Base-by-base conservation (phyloP, 176 grass and related monocot genomes). In the Juncus effusus region DNA sequence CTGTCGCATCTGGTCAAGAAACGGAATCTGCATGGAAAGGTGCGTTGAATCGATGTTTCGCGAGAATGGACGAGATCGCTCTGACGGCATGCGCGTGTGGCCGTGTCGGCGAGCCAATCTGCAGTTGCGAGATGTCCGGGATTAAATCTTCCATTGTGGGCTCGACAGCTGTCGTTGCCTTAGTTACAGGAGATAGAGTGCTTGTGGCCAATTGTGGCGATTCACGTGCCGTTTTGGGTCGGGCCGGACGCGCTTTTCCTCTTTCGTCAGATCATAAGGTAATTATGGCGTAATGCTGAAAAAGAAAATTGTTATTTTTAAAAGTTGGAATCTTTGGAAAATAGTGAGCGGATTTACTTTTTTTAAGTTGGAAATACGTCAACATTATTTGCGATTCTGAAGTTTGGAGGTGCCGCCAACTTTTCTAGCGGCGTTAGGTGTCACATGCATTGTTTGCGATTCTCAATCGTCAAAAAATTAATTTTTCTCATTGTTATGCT, bases 201-300 rank as follows among this genome's bases (percentile, higher is more conserved):
- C 13, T 96, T 36, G 74, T 96, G 1, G 84, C 87, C 76, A 96
- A 96, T 87, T 88, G 84, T 73, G 91, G 91, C 28, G 91, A 96
- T 75, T 96, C 91, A 0, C 78, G 91, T 38, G 91, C 87, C 14
- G 84, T 96, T 8, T 82, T 96, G 55, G 82, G 81, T 56, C 93
- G 85, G 1, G 79, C 53, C 0, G 64, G 63, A 36, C 42, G 1
- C 3, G 93, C 63, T 41, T 2, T 86, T 35, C 77, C 85, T 55
- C 88, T 97, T 74, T 92, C 94, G 65, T 3, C 3, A 13, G 94
- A 97, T 74, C 94, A 97, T 62, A 97, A 97, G 94, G 93, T 97
- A 65, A n/a, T 13, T 42, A 42, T 15, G 37, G 3, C 3, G 5
- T 8, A 9, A 0, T 13, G 4, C 13, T 28, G 16, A 10, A 42